These are phyloP conservation scores for Colletotrichum echinochloae DNA, from an alignment of 2,329 filamentous ascomycete genomes.

Conservation along the genomic window DNA sequence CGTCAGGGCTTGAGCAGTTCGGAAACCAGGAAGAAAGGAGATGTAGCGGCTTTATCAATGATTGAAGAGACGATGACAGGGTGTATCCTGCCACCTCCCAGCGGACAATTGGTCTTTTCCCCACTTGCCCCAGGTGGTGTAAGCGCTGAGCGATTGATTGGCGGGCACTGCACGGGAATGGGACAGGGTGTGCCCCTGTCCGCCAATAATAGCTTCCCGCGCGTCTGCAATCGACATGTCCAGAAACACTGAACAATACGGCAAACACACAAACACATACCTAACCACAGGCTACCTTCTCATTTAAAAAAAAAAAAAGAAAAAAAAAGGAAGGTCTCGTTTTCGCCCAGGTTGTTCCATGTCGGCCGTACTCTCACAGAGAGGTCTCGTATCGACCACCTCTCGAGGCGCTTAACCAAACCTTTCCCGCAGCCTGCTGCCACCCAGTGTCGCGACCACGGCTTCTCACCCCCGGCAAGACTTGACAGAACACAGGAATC, in stretches of 20 bases:
- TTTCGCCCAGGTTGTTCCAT: not conserved
- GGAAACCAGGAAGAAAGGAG: too few species aligned
- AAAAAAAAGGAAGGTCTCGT: not conserved
- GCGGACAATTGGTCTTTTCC: not conserved
- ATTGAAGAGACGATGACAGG: not conserved
- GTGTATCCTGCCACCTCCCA: too few species aligned
- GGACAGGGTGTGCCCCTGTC: constrained; percentile 17
- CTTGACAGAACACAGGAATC: not conserved
- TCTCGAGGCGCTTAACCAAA: constrained; percentile 35
- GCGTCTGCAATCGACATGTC: constrained; percentile 33
- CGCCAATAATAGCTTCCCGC: constrained; percentile 42
- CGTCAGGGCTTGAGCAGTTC: too few species aligned
- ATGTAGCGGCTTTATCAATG: not conserved
- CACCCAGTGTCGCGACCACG: constrained; percentile 3
- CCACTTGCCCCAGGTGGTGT: constrained; percentile 32
- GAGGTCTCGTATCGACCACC: constrained; percentile 20
- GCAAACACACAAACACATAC: not conserved
- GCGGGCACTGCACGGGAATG: constrained; percentile 14
- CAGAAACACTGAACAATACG: constrained; percentile 33
- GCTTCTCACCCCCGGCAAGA: not conserved
- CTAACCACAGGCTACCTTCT: constrained; percentile 6
- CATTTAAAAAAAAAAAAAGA: not conserved
- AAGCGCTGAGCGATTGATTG: constrained; percentile 39
- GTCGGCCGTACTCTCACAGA: not conserved
- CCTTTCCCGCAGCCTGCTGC: not conserved